Evolutionary conservation across 208 protist species (phyloP).

Genomic region (Wallacemonas collosoma): DNA sequence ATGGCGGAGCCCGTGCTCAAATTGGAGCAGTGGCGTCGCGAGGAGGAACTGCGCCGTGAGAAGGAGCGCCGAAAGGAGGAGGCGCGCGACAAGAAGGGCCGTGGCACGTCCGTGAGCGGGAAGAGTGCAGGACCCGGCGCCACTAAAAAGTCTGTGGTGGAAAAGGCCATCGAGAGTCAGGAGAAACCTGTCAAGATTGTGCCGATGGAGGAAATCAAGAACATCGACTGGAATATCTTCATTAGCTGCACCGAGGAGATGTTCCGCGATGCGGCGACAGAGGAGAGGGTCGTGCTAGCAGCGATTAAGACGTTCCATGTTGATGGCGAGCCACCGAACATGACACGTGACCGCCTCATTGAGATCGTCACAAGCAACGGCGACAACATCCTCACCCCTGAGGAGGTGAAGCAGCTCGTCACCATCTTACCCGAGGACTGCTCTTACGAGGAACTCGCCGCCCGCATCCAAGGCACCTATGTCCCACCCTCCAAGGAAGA

Average conservation of each 20-base stretch:
- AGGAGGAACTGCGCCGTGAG: conserved; percentile 80
- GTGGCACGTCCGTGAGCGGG: conserved; percentile 17
- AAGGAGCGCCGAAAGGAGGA: conserved; percentile 82
- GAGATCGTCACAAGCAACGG: conserved; percentile 78
- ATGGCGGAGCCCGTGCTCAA: conserved; percentile 79
- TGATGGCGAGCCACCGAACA: conserved; percentile 24
- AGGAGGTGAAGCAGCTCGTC: conserved; percentile 73
- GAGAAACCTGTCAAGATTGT: conserved; percentile 56
- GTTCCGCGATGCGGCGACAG: conserved; percentile 67
- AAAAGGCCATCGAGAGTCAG: conserved; percentile 39
- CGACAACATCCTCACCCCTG: conserved; percentile 78
- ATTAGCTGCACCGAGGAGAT: conserved; percentile 85
- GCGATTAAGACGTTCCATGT: conserved; percentile 66
- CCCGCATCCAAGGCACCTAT: conserved; percentile 86
- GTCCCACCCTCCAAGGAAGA: conserved; percentile 76
- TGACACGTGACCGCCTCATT: conserved; percentile 59
- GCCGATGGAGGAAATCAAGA: conserved; percentile 89
- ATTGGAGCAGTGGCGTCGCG: conserved; percentile 84
- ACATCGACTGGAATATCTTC: conserved; percentile 94
- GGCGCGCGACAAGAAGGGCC: conserved; percentile 48
- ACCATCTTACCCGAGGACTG: conserved; percentile 51
- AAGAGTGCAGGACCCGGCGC: conserved; percentile 17
- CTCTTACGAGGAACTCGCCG: conserved; percentile 66
- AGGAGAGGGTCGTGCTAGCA: conserved; percentile 63
- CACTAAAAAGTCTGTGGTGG: conserved; percentile 39